Base-by-base conservation (phyloP, 345 rosid genomes). In the Lenwebbia sp. region DNA sequence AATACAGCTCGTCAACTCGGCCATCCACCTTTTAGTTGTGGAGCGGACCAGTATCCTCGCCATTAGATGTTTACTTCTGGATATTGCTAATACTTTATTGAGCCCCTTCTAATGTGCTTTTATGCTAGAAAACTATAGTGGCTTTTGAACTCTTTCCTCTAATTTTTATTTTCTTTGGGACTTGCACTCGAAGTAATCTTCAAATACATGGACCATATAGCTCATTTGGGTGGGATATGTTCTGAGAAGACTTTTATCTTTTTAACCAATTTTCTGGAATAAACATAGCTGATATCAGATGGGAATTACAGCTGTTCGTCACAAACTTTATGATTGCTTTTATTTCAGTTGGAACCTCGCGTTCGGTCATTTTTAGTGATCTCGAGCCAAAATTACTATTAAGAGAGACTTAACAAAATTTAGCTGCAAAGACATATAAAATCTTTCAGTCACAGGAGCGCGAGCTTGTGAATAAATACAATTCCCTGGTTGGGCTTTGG, bases 21-120 rank as follows among this genome's bases (percentile, higher is more conserved):
- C 94, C 50, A 88, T 95, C 90, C 95, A 89, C 85, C 96, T 90
- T 88, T 92, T 98, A 85, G 92, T 94, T n/a, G 86, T 91, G 93
- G 99, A 98, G 93, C 93, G 86, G 84, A 94, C 99, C 75, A 92
- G 99, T 98, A 98, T 98, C 99, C 99, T 96, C 93, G 5, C 37
- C 50, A 57, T 25, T 40, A 33, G 26, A 82, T 47, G 40, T n/a
- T 54, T 70, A 11, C 78, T 33, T 70, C 47, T 70, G 25, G 23
- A 54, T 55, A 41, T 44, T 49, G 26, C 44, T 53, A 30, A 52
- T 40, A 12, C 58, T 53, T 62, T 19, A 37, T 54, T 26, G 25
- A 52, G 50, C 54, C 41, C 57, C 65, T 41, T 41, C 41, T 23
- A 23, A 47, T 44, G 54, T 51, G 30, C 51, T 50, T 49, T n/a